These are phyloP conservation scores for Fusarium annulatum DNA, from an alignment of 2,329 filamentous ascomycete species.

Conservation along the genomic window DNA sequence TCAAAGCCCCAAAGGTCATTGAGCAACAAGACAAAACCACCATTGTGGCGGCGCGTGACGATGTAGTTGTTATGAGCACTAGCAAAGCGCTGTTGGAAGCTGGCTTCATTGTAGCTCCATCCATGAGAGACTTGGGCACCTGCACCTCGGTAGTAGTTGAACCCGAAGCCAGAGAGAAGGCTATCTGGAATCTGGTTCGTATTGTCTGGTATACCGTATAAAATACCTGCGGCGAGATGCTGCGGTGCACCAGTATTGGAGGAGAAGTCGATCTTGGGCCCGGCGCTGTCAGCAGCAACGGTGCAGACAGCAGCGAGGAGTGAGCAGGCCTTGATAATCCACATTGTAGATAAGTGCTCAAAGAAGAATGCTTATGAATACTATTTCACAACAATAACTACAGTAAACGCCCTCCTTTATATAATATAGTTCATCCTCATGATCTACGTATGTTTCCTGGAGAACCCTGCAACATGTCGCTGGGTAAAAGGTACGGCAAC, in stretches of 20 bases:
- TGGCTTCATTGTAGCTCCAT: neutral
- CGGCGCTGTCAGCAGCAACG: neutral
- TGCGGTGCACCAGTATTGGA: neutral
- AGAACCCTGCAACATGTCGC: neutral
- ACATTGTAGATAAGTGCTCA: neutral
- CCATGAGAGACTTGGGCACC: neutral
- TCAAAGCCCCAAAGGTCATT: neutral
- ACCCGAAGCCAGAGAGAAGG: neutral
- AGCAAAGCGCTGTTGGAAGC: neutral
- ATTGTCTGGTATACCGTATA: neutral
- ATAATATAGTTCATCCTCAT: neutral
- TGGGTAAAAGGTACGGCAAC: neutral
- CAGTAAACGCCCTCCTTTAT: neutral
- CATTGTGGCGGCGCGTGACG: neutral
- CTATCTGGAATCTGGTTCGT: neutral
- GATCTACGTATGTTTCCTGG: neutral
- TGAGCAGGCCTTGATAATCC: neutral
- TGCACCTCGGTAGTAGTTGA: neutral
- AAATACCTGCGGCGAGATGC: neutral
- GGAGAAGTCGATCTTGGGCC: neutral
- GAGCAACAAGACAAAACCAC: neutral
- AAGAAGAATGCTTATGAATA: neutral
- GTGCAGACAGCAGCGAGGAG: neutral
- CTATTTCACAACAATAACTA: accelerated
- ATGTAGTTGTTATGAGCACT: neutral